Base-by-base conservation (phyloP, 1,139 yeast species). In the Komagataea norvegica region DNA sequence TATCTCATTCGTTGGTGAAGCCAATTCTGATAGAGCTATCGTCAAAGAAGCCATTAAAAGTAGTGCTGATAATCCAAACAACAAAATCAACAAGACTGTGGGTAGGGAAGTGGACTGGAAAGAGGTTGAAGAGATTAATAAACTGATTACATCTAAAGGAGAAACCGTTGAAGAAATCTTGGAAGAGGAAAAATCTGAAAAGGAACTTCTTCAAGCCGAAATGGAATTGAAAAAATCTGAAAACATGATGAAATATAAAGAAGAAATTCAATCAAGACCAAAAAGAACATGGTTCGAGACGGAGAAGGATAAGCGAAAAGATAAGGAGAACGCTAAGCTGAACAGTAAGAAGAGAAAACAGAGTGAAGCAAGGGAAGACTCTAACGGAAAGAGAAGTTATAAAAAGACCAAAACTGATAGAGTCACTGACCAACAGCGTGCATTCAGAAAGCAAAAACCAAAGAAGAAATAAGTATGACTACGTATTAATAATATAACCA, bases 201-300 rank as follows among this genome's bases (percentile, higher is more conserved):
- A 89, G 61, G 91, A 87, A 57, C 67, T 91, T 34, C 62, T 86
- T 28, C 77, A 76, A 44, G 97, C 97, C 1, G 98, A 91, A 65
- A 82, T 88, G 82, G 94, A 91, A 57, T 62, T 91, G 39, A 76
- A 74, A 48, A 87, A 85, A 61, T 95, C 95, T 41, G 81, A 82
- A 51, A 91, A 91, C 59, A 56, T 91, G 55, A 66, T 93, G 51
- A 83, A 76, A 55, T 88, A 85, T 55, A 77, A 77, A 47, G 76
- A 76, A 38, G 98, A 91, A 60, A 91, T 91, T 56, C 75, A 77
- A 49, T 68, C 95, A 2, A 74, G 97, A 55, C 98, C 98, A 23
- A 87, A 77, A 64, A 78, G 99, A 66, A 91, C 98, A 0, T 91
- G 99, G 99, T 91, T 91, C 62, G 93, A 86, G 60, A 65, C 75